Percentiles rank a stretch among this genome's conserved stretches.
phyloP scores from a whole-genome alignment of 306 rosid species.

The Prunus mume region DNA sequence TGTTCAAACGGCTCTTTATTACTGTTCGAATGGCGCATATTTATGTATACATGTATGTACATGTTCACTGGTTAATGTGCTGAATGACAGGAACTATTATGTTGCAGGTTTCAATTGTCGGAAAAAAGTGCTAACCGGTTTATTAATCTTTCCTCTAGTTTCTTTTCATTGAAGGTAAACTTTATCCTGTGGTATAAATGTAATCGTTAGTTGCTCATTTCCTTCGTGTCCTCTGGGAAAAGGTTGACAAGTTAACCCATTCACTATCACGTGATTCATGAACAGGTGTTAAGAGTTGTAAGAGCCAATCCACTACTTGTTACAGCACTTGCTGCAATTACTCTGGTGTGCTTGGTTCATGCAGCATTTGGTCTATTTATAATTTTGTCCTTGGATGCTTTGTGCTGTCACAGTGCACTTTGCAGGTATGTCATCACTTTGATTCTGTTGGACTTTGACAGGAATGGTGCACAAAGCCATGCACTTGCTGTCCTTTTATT shows the following conservation, averaged over 20 bases:
- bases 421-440: conserved; percentile 61
- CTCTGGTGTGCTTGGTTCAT: conserved; percentile 77
- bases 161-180: conserved; percentile 74
- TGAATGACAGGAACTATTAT: conserved; percentile 27
- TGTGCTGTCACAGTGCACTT: conserved; percentile 82
- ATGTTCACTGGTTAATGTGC: conserved; percentile 12
- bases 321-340: conserved; percentile 60
- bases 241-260: conserved; percentile 22
- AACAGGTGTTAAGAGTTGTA: conserved; percentile 69
- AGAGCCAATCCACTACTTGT: conserved; percentile 60
- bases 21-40: background rate
- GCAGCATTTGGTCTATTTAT: conserved; percentile 74
- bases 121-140: conserved; percentile 47
- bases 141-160: conserved; percentile 41
- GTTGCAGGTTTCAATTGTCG: conserved; percentile 76
- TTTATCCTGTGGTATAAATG: conserved; percentile 6
- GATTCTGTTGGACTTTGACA: background rate
- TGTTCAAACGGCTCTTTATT: background rate
- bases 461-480: background rate
- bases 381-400: conserved; percentile 65
- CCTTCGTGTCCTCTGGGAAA: conserved; percentile 14
- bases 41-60: background rate
- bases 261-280: conserved; percentile 22
- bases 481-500: background rate
- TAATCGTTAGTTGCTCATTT: conserved; percentile 6